Conservation (phyloP, 257 asterid species). For the Przewalskia tangutica region DNA sequence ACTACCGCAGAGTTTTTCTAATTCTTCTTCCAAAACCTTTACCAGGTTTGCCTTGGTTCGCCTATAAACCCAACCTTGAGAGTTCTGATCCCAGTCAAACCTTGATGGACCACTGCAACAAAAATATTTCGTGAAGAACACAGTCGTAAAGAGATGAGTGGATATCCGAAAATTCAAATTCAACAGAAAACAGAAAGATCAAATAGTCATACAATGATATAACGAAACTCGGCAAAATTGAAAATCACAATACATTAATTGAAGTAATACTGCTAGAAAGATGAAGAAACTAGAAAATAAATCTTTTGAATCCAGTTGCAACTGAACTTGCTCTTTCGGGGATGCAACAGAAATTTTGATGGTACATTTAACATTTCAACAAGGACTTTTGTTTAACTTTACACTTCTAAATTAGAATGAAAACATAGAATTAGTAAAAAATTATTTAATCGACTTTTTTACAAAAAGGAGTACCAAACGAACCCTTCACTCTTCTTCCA, state of each 20-base stretch:
- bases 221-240: background rate
- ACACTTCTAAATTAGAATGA: background rate
- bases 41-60: conserved; percentile 44
- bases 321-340: background rate
- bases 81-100: conserved; percentile 71
- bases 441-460: background rate
- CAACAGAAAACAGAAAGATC: background rate
- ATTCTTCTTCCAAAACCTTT: conserved; percentile 49
- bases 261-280: background rate
- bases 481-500: background rate
- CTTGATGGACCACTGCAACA: conserved; percentile 84
- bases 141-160: background rate
- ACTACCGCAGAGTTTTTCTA: conserved; percentile 55
- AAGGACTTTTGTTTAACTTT: background rate
- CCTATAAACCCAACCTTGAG: conserved; percentile 63
- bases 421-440: background rate
- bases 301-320: background rate
- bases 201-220: background rate
- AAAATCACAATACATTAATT: background rate
- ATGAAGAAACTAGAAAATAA: background rate
- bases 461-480: background rate
- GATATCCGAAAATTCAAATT: background rate
- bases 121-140: background rate
- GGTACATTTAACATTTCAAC: background rate
- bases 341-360: background rate